Evolutionary conservation across 164 flowering plant species (phyloP).

Genomic region (Liriodendron chinense): DNA sequence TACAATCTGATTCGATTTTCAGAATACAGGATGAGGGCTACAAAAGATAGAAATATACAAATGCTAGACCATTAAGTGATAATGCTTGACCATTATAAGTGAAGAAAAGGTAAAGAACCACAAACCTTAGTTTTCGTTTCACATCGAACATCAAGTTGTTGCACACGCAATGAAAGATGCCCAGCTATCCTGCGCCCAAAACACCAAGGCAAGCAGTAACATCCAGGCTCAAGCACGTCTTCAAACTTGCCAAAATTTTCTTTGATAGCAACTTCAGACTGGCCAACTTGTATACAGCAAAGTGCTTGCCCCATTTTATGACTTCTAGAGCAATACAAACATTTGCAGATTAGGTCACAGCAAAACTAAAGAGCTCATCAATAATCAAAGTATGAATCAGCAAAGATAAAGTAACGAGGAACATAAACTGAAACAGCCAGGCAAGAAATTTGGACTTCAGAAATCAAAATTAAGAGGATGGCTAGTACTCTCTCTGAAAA

Average conservation of each 20-base stretch:
- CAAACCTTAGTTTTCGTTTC: conserved; percentile 76
- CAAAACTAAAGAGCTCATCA: neutral
- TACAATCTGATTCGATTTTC: neutral
- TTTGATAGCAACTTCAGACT: conserved; percentile 60
- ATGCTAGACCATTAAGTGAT: neutral
- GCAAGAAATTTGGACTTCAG: no score
- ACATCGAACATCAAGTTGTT: conserved; percentile 72
- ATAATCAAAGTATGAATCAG: no score
- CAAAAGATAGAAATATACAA: neutral
- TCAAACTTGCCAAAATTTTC: conserved; percentile 64
- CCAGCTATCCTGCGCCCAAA: conserved; percentile 63
- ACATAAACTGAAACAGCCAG: no score
- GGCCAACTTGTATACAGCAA: conserved; percentile 60
- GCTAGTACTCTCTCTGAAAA: neutral
- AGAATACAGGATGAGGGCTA: neutral
- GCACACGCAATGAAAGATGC: conserved; percentile 57
- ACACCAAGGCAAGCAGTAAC: conserved; percentile 73
- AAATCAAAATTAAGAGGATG: neutral
- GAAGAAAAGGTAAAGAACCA: neutral
- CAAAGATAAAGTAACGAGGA: no score
- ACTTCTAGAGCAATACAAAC: neutral
- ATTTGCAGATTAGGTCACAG: neutral
- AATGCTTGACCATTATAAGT: neutral
- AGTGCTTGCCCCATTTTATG: conserved; percentile 48
- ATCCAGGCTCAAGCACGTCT: conserved; percentile 71